phyloP scores from a whole-genome alignment of 1,284 basidiomycete genomes.

The Trametes polyzona region DNA sequence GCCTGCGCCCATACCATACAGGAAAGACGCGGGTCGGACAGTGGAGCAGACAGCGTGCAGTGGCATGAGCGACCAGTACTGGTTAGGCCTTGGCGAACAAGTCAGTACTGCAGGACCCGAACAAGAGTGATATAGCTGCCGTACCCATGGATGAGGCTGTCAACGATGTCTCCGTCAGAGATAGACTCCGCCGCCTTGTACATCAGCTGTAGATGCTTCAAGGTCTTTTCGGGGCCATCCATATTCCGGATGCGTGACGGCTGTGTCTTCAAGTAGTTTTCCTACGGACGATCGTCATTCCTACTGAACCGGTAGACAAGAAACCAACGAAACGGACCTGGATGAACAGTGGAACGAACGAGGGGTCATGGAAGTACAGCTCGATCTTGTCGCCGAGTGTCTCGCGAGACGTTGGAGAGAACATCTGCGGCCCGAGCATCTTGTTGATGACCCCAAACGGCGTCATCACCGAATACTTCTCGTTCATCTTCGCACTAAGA shows the following conservation, averaged over 20 bases:
- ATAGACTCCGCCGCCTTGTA: slow-evolving; percentile 89
- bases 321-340: slow-evolving; percentile 55
- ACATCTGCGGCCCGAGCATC: slow-evolving; percentile 89
- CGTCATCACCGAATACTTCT: slow-evolving; percentile 90
- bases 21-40: slow-evolving; percentile 80
- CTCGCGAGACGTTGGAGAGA: slow-evolving; percentile 80
- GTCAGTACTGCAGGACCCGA: not conserved
- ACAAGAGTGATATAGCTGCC: slow-evolving; percentile 1
- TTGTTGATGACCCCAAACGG: slow-evolving; percentile 89
- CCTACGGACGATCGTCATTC: slow-evolving; percentile 48
- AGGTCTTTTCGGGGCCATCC: slow-evolving; percentile 63
- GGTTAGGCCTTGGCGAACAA: slow-evolving; percentile 68
- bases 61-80: slow-evolving; percentile 97
- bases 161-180: slow-evolving; percentile 95
- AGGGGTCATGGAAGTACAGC: slow-evolving; percentile 95
- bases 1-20: slow-evolving; percentile 75
- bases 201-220: slow-evolving; percentile 85
- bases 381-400: slow-evolving; percentile 93
- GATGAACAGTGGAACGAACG: slow-evolving; percentile 93
- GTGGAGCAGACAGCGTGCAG: slow-evolving; percentile 91
- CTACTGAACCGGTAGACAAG: not conserved
- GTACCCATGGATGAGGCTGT: slow-evolving; percentile 91
- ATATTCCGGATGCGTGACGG: slow-evolving; percentile 64
- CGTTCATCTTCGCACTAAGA: slow-evolving; percentile 81
- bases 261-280: slow-evolving; percentile 88